Conservation (phyloP, 2,329 filamentous ascomycete species). For the Leptographium galeiforme region DNA sequence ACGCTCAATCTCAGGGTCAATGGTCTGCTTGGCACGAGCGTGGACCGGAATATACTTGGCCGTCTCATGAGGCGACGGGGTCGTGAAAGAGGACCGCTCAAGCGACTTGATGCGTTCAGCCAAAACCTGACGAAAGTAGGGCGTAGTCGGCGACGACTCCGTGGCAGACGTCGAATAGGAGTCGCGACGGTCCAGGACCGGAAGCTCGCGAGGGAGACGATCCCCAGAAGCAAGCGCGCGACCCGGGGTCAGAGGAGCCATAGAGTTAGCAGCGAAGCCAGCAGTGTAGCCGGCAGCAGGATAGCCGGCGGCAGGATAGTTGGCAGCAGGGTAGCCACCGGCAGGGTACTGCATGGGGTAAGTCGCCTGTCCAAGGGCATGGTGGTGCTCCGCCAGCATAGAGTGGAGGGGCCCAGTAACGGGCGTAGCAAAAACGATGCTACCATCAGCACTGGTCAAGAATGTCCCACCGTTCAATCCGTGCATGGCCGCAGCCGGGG, state of each 20-base stretch:
- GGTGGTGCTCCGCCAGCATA: constrained; percentile 13
- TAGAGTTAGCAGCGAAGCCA: constrained; percentile 15
- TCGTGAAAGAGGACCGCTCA: constrained; percentile 53
- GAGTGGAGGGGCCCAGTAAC: constrained; percentile 14
- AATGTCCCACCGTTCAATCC: constrained; percentile 10
- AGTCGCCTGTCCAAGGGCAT: constrained; percentile 14
- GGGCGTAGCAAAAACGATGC: constrained; percentile 15
- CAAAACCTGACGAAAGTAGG: constrained; percentile 43
- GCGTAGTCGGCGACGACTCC: constrained; percentile 52
- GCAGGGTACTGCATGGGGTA: constrained; percentile 12
- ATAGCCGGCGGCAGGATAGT: constrained; percentile 6
- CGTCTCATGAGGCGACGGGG: constrained; percentile 50
- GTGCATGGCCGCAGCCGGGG: constrained; percentile 8
- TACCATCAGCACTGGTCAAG: constrained; percentile 16
- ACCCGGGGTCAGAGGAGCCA: constrained; percentile 39
- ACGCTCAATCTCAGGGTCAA: constrained; percentile 44
- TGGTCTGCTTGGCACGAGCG: constrained; percentile 26
- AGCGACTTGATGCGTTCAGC: constrained; percentile 42
- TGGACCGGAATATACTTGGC: constrained; percentile 15
- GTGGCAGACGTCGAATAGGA: constrained; percentile 49
- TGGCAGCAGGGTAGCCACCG: constrained; percentile 3
- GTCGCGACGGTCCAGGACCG: constrained; percentile 49
- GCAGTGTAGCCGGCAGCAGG: constrained; percentile 1
- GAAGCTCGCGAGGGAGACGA: constrained; percentile 39
- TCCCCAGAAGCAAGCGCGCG: constrained; percentile 30